Percentiles rank a stretch among this genome's conserved stretches.
Evolutionary conservation across 1,284 basidiomycete genomes (phyloP).

Genomic region (Athelia sp.): DNA sequence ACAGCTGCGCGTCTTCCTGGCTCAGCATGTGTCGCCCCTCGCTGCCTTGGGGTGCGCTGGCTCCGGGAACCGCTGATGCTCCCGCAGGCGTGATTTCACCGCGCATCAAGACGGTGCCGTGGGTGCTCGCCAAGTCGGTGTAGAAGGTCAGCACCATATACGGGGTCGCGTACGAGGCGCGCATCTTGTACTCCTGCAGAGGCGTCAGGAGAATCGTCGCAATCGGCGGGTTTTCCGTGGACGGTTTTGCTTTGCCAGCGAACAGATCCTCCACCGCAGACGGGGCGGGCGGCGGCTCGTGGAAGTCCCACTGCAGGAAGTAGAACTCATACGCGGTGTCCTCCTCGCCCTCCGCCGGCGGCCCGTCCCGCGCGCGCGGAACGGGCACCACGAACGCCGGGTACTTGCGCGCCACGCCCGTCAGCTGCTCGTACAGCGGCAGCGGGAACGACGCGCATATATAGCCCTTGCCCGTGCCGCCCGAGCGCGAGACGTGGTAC

Average conservation of each 20-base stretch:
- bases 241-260: slow-evolving; percentile 19
- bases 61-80: slow-evolving; percentile 25
- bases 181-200: slow-evolving; percentile 90
- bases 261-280: slow-evolving; percentile 35
- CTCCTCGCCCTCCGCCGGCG: slow-evolving; percentile 24
- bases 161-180: slow-evolving; percentile 85
- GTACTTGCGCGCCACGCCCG: slow-evolving; percentile 55
- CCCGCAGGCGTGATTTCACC: slow-evolving; percentile 84
- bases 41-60: slow-evolving; percentile 5
- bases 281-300: slow-evolving; percentile 58
- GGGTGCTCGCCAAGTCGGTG: slow-evolving; percentile 80
- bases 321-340: slow-evolving; percentile 78
- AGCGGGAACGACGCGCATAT: slow-evolving; percentile 78
- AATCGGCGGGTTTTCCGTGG: slow-evolving; percentile 38
- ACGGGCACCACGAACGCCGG: slow-evolving; percentile 80
- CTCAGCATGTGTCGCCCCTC: slow-evolving; percentile 53
- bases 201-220: slow-evolving; percentile 89
- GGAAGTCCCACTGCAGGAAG: slow-evolving; percentile 83
- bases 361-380: slow-evolving; percentile 37
- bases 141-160: slow-evolving; percentile 90
- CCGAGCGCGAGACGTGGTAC: slow-evolving; percentile 76
- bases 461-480: slow-evolving; percentile 75
- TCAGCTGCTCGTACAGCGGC: slow-evolving; percentile 71
- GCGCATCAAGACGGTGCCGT: slow-evolving; percentile 82
- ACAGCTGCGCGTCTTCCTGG: slow-evolving; percentile 78